Conservation (phyloP, 2,329 filamentous ascomycete species). For the Daldinia sp. region DNA sequence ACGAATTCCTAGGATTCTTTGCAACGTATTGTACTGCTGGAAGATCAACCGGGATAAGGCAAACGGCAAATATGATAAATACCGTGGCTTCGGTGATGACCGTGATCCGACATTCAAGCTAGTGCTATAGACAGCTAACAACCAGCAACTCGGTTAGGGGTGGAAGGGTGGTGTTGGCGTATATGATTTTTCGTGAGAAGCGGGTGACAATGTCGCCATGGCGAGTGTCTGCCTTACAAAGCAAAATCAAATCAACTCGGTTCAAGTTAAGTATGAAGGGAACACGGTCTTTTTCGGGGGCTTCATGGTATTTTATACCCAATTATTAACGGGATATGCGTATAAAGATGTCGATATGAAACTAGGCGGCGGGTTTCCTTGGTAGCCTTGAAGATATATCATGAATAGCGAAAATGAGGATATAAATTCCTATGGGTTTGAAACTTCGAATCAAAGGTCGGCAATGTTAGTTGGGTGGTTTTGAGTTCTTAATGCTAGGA, state of each 20-base stretch:
- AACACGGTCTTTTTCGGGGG: constrained; percentile 8
- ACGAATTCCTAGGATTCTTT: constrained; percentile 61
- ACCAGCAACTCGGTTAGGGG: neutral
- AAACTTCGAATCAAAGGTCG: neutral
- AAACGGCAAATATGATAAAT: constrained; percentile 69
- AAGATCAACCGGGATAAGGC: constrained; percentile 74
- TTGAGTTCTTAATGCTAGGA: neutral
- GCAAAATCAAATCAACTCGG: constrained; percentile 15
- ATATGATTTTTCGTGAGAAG: constrained; percentile 13
- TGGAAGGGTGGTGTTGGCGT: neutral
- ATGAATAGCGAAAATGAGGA: constrained; percentile 9
- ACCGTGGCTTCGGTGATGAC: constrained; percentile 70
- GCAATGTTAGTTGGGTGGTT: neutral
- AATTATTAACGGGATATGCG: constrained; percentile 5
- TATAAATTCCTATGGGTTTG: neutral
- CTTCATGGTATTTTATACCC: constrained; percentile 14
- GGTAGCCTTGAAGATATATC: constrained; percentile 7
- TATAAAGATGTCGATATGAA: constrained; percentile 20
- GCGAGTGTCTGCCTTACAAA: constrained; percentile 8
- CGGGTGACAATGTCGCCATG: constrained; percentile 10
- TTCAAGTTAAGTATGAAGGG: neutral
- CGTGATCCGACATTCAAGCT: constrained; percentile 72
- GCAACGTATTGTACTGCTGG: constrained; percentile 71
- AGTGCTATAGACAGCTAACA: constrained; percentile 60
- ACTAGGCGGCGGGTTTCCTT: constrained; percentile 4